Evolutionary conservation across 306 rosid genomes (phyloP).

Genomic region (Pachyrhizus erosus): DNA sequence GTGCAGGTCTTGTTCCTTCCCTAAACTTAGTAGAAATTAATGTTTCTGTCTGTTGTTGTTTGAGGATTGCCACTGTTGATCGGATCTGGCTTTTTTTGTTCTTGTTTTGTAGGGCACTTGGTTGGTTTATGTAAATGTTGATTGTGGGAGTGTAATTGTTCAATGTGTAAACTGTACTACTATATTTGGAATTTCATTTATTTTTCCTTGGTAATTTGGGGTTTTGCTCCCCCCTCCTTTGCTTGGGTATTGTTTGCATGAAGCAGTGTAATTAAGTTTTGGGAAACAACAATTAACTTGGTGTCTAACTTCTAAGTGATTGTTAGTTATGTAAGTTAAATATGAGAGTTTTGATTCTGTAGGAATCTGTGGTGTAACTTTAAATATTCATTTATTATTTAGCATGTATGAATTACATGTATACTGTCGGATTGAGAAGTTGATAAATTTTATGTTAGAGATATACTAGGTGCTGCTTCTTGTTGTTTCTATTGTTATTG

Average conservation of each 20-base stretch:
- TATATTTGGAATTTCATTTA: background rate
- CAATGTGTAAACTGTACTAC: conserved; percentile 21
- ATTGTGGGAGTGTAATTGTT: background rate
- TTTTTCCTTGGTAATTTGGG: background rate
- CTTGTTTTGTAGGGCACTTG: background rate
- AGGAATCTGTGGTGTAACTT: background rate
- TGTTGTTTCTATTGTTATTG: background rate
- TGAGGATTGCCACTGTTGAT: conserved; percentile 27
- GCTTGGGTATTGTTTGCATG: background rate
- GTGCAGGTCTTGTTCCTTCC: conserved; percentile 66
- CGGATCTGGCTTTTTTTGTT: conserved; percentile 42
- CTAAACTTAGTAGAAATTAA: background rate
- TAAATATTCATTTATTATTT: background rate
- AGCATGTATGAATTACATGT: background rate
- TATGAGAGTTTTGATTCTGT: background rate
- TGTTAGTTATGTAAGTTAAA: background rate
- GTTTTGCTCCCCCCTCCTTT: background rate
- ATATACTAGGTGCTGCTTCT: background rate
- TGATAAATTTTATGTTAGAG: background rate
- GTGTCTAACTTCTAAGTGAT: conserved; percentile 9
- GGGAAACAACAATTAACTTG: background rate
- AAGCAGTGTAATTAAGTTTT: conserved; percentile 22
- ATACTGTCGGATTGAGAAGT: background rate
- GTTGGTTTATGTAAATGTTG: background rate
- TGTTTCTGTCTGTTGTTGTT: conserved; percentile 35